These are phyloP conservation scores for Malassezia vespertilionis DNA, from an alignment of 1,284 basidiomycete genomes.

Conservation along the genomic window DNA sequence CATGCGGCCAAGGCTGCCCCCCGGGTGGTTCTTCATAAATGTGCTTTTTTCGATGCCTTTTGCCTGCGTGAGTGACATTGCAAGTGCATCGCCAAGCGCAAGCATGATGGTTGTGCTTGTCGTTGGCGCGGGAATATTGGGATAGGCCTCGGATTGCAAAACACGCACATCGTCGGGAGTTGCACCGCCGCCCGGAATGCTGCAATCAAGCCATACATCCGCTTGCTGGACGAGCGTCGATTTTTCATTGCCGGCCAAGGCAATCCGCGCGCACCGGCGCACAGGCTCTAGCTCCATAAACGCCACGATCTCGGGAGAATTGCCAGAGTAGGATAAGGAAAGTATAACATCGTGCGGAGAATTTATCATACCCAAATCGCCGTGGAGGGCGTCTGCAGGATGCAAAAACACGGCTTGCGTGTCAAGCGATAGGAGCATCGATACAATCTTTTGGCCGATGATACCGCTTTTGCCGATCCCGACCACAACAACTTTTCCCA, in stretches of 20 bases:
- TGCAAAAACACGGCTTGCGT: conserved; percentile 48
- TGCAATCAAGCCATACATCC: conserved; percentile 45
- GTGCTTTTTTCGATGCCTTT: conserved; percentile 24
- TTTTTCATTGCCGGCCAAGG: conserved; percentile 41
- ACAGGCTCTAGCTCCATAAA: conserved; percentile 44
- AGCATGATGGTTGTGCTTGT: conserved; percentile 47
- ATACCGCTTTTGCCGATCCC: conserved; percentile 49
- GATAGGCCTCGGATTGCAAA: conserved; percentile 23
- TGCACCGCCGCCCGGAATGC: background rate
- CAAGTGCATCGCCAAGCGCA: conserved; percentile 48
- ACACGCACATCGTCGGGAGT: background rate
- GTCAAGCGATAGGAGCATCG: conserved; percentile 40
- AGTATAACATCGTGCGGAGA: conserved; percentile 6
- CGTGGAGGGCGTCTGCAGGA: conserved; percentile 48
- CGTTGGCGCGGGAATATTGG: conserved; percentile 46
- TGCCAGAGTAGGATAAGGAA: conserved; percentile 45
- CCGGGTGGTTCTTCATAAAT: conserved; percentile 48
- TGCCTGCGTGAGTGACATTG: conserved; percentile 33
- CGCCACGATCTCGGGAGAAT: conserved; percentile 45
- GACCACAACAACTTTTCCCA: conserved; percentile 48
- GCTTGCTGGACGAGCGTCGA: conserved; percentile 41
- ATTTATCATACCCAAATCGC: conserved; percentile 47
- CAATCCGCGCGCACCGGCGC: conserved; percentile 43
- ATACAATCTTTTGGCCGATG: conserved; percentile 38
- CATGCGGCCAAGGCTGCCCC: conserved; percentile 43